Conservation (phyloP, 768 basidiomycete genomes). For the Cystofilobasidium ferigula region DNA sequence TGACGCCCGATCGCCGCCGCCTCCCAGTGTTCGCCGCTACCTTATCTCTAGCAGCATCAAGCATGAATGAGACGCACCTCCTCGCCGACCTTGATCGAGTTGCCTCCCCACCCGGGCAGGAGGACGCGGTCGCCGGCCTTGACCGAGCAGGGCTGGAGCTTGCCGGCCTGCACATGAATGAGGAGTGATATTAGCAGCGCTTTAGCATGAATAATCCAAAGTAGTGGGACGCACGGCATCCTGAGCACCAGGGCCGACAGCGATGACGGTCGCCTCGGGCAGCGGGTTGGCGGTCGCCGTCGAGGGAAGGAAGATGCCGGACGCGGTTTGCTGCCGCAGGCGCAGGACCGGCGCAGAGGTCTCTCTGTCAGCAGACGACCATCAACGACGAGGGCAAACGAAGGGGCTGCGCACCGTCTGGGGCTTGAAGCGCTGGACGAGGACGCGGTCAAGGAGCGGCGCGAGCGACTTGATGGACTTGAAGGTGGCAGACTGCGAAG, state of each 20-base stretch:
- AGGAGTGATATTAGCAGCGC: not conserved
- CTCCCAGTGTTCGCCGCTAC: not conserved
- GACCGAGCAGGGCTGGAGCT: slow-evolving; percentile 60
- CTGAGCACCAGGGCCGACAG: slow-evolving; percentile 86
- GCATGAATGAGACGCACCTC: slow-evolving; percentile 48
- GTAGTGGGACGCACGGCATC: slow-evolving; percentile 48
- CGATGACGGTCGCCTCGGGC: slow-evolving; percentile 94
- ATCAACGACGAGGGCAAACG: not conserved
- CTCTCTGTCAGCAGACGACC: not conserved
- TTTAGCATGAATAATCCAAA: too few species aligned
- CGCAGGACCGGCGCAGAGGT: not conserved
- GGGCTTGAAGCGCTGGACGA: slow-evolving; percentile 94
- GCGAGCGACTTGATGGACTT: slow-evolving; percentile 82
- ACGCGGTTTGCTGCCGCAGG: slow-evolving; percentile 74
- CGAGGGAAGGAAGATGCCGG: slow-evolving; percentile 89
- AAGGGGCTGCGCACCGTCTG: slow-evolving; percentile 53
- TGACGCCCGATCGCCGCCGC: too few species aligned
- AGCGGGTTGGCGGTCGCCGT: slow-evolving; percentile 72
- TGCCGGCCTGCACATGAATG: slow-evolving; percentile 47
- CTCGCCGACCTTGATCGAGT: slow-evolving; percentile 88
- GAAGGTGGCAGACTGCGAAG: slow-evolving; percentile 77
- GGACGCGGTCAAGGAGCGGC: slow-evolving; percentile 88
- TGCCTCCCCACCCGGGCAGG: slow-evolving; percentile 93
- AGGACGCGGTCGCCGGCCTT: slow-evolving; percentile 85
- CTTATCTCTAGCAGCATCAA: not conserved